A percentile compares a stretch with the other conserved stretches of the same genome.
phyloP scores from a whole-genome alignment of 73 alveolate species.

The Blepharisma japonicum region DNA sequence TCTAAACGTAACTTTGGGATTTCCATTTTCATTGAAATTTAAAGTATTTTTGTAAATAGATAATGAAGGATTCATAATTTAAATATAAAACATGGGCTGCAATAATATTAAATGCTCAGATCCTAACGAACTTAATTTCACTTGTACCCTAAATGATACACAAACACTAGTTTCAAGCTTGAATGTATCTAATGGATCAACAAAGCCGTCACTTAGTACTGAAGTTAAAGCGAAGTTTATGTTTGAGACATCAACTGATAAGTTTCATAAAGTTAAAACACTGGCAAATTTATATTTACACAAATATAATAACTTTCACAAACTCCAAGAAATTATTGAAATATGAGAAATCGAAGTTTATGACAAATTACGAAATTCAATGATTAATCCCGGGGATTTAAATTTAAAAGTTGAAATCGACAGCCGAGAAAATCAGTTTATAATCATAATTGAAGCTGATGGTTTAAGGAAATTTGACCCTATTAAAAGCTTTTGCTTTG shows the following conservation, averaged over 20 bases:
- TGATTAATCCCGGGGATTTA: not conserved
- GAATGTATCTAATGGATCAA: not conserved
- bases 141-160: not conserved
- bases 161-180: slow-evolving; percentile 9
- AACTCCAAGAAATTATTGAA: not conserved
- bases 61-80: no score
- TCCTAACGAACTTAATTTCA: no score
- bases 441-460: slow-evolving; percentile 1
- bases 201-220: slow-evolving; percentile 15
- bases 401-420: not conserved
- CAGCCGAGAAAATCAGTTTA: not conserved
- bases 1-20: no score
- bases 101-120: no score
- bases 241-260: not conserved
- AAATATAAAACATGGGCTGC: no score
- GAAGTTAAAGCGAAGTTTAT: not conserved
- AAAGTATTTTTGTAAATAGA: no score
- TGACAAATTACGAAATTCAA: not conserved
- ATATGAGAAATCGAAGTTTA: not conserved
- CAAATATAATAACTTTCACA: not conserved
- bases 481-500: not conserved
- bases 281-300: not conserved
- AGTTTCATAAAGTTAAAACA: not conserved
- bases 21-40: no score
- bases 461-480: slow-evolving; percentile 7